Conservation (phyloP, 805 yeast genomes). For the Blastobotrys robertii region DNA sequence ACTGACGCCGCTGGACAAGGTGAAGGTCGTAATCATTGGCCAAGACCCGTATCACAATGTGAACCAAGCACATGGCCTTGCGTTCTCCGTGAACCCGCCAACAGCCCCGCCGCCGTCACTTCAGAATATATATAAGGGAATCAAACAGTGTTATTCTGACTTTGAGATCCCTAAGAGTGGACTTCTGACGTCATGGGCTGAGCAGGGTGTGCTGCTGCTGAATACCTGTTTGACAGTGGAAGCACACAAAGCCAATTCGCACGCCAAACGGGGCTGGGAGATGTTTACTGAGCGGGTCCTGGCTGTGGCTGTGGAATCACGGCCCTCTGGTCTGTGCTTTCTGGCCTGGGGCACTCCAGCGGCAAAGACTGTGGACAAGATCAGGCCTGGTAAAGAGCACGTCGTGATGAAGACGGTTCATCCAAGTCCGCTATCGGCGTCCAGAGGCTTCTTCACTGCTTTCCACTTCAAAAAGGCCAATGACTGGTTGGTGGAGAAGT, state of each 20-base stretch:
- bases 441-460: slow-evolving; percentile 74
- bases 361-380: slow-evolving; percentile 43
- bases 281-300: slow-evolving; percentile 70
- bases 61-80: slow-evolving; percentile 94
- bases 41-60: slow-evolving; percentile 94
- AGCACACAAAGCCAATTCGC: slow-evolving; percentile 91
- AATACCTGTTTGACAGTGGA: slow-evolving; percentile 86
- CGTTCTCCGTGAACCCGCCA: slow-evolving; percentile 83
- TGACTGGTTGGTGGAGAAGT: slow-evolving; percentile 52
- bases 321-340: slow-evolving; percentile 51
- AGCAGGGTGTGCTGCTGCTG: slow-evolving; percentile 75
- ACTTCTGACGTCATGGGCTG: slow-evolving; percentile 74
- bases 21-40: slow-evolving; percentile 76
- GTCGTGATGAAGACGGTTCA: slow-evolving; percentile 67
- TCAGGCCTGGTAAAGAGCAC: slow-evolving; percentile 25
- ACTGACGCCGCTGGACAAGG: slow-evolving; percentile 62
- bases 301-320: slow-evolving; percentile 33
- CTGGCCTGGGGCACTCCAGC: slow-evolving; percentile 83
- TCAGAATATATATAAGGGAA: slow-evolving; percentile 73
- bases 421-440: slow-evolving; percentile 91
- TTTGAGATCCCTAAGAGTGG: slow-evolving; percentile 59
- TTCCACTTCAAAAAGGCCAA: slow-evolving; percentile 68
- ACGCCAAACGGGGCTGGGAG: slow-evolving; percentile 89
- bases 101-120: slow-evolving; percentile 83
- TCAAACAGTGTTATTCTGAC: slow-evolving; percentile 57